Conservation (phyloP, 106 monocot species). For the Narthecium ossifragum region DNA sequence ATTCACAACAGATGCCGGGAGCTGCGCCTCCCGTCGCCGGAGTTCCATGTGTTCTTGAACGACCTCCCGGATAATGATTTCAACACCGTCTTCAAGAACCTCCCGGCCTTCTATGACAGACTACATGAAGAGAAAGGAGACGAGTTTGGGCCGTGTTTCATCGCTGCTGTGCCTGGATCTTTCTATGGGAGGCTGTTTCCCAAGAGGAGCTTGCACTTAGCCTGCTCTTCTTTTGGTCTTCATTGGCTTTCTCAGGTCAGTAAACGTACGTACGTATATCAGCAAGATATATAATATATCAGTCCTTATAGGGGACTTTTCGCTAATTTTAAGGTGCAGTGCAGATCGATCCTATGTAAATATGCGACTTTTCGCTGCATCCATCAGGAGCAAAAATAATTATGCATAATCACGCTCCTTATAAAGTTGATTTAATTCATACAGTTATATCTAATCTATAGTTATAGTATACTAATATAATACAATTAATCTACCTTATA, state of each 20-base stretch:
- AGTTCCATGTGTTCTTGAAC: not conserved
- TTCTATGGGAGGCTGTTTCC: slow-evolving; percentile 27
- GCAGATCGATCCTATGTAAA: too few relatives aligned
- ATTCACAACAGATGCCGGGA: not conserved
- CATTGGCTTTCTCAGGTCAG: slow-evolving; percentile 31
- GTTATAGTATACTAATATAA: too few relatives aligned
- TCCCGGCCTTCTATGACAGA: not conserved
- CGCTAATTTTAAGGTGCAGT: not conserved
- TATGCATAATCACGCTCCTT: too few relatives aligned
- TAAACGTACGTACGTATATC: not conserved
- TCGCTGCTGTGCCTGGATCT: slow-evolving; percentile 21
- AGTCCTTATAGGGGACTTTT: too few relatives aligned
- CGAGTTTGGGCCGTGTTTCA: not conserved
- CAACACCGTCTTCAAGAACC: not conserved
- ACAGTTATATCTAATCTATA: too few relatives aligned
- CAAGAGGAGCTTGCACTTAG: slow-evolving; percentile 17
- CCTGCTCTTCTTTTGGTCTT: slow-evolving; percentile 21
- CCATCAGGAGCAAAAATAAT: not conserved
- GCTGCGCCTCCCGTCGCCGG: not conserved
- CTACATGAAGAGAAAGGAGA: not conserved
- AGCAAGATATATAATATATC: not conserved
- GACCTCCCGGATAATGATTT: slow-evolving; percentile 2
- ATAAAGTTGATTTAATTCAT: too few relatives aligned
- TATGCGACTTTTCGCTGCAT: too few relatives aligned
- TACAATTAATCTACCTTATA: too few relatives aligned